Evolutionary conservation across 2,329 filamentous ascomycete species (phyloP).

Genomic region (Botrytis elliptica): DNA sequence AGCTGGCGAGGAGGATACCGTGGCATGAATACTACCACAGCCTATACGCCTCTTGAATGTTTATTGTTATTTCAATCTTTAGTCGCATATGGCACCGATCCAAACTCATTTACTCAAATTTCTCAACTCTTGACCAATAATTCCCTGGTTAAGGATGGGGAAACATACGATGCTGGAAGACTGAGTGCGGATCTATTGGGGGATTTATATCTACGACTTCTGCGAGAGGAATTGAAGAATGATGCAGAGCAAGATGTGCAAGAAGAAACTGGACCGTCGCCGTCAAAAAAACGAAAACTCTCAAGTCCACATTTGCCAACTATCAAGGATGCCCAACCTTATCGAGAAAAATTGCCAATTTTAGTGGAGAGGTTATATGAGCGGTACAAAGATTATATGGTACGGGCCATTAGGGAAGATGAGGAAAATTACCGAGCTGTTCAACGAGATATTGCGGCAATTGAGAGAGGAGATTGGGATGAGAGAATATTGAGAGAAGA

Average conservation of each 20-base stretch:
- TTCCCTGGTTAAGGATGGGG: constrained; percentile 66
- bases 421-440: constrained; percentile 66
- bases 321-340: constrained; percentile 62
- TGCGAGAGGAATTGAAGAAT: constrained; percentile 67
- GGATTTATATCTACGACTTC: constrained; percentile 71
- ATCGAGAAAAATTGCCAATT: constrained; percentile 66
- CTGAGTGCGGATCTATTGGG: constrained; percentile 76
- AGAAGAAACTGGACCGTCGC: constrained; percentile 49
- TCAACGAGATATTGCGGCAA: constrained; percentile 64
- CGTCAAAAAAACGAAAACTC: constrained; percentile 73
- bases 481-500: constrained; percentile 39
- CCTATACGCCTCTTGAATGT: constrained; percentile 82
- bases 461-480: constrained; percentile 61
- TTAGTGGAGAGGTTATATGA: constrained; percentile 74
- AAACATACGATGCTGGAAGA: constrained; percentile 69
- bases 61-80: constrained; percentile 82
- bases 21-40: constrained; percentile 57
- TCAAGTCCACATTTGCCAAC: constrained; percentile 62
- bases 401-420: constrained; percentile 70
- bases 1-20: constrained; percentile 54
- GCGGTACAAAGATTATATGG: constrained; percentile 67
- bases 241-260: constrained; percentile 44
- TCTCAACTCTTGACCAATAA: constrained; percentile 75
- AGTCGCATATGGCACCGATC: constrained; percentile 63
- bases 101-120: constrained; percentile 64